phyloP scores from a whole-genome alignment of 192 early-diverging fungal species.

The Lobosporangium transversale region DNA sequence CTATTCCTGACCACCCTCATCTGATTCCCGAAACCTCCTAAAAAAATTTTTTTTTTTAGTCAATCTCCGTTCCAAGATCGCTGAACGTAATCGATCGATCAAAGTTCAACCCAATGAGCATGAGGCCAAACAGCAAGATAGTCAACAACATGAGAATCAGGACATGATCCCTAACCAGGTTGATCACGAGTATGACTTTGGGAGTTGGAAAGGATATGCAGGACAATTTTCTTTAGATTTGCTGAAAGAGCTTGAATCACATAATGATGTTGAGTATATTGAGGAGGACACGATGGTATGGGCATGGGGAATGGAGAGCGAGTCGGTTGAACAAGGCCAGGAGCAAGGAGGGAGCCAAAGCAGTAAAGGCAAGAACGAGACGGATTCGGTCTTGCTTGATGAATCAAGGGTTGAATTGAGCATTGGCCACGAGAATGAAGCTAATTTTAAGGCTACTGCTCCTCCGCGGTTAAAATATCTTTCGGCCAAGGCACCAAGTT shows the following conservation, averaged over 20 bases:
- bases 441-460: no score
- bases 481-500: constrained; percentile 74
- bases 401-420: no score
- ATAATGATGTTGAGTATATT: constrained; percentile 49
- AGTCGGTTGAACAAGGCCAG: no score
- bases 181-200: constrained; percentile 68
- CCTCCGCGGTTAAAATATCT: constrained; percentile 69
- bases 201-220: constrained; percentile 69
- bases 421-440: no score
- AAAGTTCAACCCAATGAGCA: no score
- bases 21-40: no score
- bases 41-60: no score
- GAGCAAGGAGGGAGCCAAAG: no score
- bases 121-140: constrained; percentile 7
- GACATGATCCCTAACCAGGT: constrained; percentile 46
- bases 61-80: constrained; percentile 24
- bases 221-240: constrained; percentile 67
- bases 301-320: constrained; percentile 30
- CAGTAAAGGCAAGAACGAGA: no score
- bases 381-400: no score
- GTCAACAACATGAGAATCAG: background rate
- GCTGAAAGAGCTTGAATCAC: constrained; percentile 68
- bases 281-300: constrained; percentile 58
- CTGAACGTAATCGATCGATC: constrained; percentile 26
- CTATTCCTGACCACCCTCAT: no score